Base-by-base conservation (phyloP, 2,329 filamentous ascomycete genomes). In the Zymoseptoria passerinii region DNA sequence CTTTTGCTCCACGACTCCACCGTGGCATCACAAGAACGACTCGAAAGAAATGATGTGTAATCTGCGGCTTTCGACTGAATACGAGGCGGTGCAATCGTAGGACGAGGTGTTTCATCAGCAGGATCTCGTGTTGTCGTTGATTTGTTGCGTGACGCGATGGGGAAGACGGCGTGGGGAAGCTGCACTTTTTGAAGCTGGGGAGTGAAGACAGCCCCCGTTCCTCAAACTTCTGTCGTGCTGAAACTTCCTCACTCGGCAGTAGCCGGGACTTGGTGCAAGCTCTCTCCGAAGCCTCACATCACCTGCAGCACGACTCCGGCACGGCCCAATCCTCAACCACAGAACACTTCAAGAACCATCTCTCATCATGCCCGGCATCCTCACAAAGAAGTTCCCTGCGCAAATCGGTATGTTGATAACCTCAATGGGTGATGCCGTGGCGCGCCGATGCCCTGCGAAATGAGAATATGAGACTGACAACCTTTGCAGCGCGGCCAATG, bases 401-500 rank as follows among this genome's bases (percentile, higher is more conserved):
- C 76, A 76, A 61, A 66, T 81, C 67, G 75, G 78, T 80, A 73
- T 60, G 77, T 74, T 23, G 23, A 6, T 8, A 1, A 7, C 44
- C 7, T 19, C 53, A 61, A 52, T 57, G 63, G 58, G 57, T 55
- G 35, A 49, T 8, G 35, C 35, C 6, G 5, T 7, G 16, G 35
- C 35, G 35, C 35, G 35, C 35, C 35, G 35, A 44, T 16, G 35
- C 16, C 35, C 16, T 44, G 16, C 16, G 19, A 27, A 52, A 35
- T 52, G 50, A 7, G 49, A 52, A 44, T 8, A 40, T 51, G 27
- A 59, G 51, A 58, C 66, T 68, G 61, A 69, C 62, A 8, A 49
- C 53, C 28, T 52, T 51, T 72, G 75, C 74, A 97, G 92, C 90
- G 80, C 84, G 84, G 82, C 91, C 92, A 70, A 86, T 95, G 86